These are phyloP conservation scores for Beta lomatogona DNA, from an alignment of 179 eudicot genomes.

Conservation along the genomic window DNA sequence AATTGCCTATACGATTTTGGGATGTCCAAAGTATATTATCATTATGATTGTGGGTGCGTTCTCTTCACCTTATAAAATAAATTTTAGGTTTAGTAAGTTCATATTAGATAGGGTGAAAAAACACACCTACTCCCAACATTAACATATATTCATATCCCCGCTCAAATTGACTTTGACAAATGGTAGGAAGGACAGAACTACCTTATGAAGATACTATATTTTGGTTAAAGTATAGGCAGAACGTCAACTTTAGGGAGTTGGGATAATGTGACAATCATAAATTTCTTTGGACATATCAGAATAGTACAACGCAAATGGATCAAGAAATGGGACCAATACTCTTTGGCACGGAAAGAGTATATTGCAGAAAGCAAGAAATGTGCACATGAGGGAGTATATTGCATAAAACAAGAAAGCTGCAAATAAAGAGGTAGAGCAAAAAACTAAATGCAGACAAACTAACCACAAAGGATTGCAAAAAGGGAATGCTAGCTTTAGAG, in stretches of 20 bases:
- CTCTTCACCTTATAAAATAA: no score
- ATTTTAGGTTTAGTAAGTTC: no score
- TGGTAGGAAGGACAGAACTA: neutral
- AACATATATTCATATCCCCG: neutral
- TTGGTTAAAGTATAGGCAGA: neutral
- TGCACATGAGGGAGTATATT: neutral
- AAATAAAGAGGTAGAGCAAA: neutral
- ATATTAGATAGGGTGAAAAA: no score
- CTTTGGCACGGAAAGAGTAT: neutral
- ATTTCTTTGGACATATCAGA: no score
- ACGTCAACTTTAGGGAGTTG: neutral
- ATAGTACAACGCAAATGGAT: no score
- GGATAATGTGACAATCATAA: no score
- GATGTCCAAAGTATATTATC: neutral
- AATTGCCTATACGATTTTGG: neutral
- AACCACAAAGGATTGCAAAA: conserved; percentile 71
- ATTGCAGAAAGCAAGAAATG: neutral
- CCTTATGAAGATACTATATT: neutral
- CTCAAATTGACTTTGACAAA: neutral
- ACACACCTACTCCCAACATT: neutral
- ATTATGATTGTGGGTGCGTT: neutral
- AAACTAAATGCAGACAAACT: conserved; percentile 18
- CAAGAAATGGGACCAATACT: neutral
- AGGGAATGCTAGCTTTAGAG: conserved; percentile 51
- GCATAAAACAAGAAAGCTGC: neutral